Conservation (phyloP, 768 basidiomycete genomes). For the Strobilomyces dryophilus region DNA sequence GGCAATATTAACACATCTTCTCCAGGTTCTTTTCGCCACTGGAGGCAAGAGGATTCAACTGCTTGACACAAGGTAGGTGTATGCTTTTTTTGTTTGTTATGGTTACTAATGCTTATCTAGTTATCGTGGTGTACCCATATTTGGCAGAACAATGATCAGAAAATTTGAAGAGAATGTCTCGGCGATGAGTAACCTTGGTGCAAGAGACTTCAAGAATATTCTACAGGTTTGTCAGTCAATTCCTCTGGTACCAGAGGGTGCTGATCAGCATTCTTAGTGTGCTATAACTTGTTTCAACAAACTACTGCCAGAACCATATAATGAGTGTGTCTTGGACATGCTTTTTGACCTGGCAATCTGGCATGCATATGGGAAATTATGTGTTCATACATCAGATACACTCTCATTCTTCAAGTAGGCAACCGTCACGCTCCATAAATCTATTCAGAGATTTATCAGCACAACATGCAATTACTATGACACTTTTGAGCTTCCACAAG, state of each 20-base stretch:
- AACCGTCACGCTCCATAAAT: neutral
- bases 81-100: too few relatives aligned
- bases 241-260: neutral
- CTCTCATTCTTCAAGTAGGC: neutral
- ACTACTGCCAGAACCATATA: neutral
- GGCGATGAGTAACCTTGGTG: slow-evolving; percentile 33
- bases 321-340: neutral
- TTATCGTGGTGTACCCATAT: neutral
- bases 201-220: slow-evolving; percentile 38
- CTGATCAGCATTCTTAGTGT: slow-evolving; percentile 4
- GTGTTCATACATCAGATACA: neutral
- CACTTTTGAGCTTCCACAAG: neutral
- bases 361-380: neutral
- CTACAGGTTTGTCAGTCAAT: neutral
- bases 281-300: slow-evolving; percentile 2
- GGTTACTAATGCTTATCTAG: neutral
- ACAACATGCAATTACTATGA: neutral
- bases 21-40: neutral
- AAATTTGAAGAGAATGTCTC: slow-evolving; percentile 24
- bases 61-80: neutral
- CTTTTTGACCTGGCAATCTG: neutral
- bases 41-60: neutral
- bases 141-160: neutral
- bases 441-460: neutral
- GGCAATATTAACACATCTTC: slow-evolving; percentile 17